phyloP scores from a whole-genome alignment of 2,329 filamentous ascomycete species.

The Paradendryphiella salina region DNA sequence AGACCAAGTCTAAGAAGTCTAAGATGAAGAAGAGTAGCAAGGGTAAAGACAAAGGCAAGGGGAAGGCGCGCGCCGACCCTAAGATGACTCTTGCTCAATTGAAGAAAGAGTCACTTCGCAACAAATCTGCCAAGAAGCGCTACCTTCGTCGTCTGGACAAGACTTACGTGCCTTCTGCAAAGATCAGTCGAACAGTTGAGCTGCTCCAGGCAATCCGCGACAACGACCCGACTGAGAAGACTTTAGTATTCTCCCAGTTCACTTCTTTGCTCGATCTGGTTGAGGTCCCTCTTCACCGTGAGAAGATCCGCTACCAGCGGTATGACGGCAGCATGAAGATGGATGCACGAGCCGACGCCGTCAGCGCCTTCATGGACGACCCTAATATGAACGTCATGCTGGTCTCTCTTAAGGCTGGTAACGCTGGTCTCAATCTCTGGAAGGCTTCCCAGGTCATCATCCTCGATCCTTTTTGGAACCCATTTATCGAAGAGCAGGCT shows the following conservation, averaged over 20 bases:
- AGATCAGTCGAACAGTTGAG: slow-evolving; percentile 70
- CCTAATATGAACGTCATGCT: slow-evolving; percentile 69
- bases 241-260: slow-evolving; percentile 81
- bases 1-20: slow-evolving; percentile 32
- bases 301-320: slow-evolving; percentile 63
- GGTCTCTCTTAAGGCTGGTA: slow-evolving; percentile 77
- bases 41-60: slow-evolving; percentile 47
- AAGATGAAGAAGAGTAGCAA: slow-evolving; percentile 6
- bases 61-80: slow-evolving; percentile 43
- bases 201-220: slow-evolving; percentile 59
- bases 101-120: slow-evolving; percentile 68
- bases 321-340: slow-evolving; percentile 78
- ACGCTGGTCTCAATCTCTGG: slow-evolving; percentile 83
- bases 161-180: slow-evolving; percentile 73
- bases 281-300: slow-evolving; percentile 69
- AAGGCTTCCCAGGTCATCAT: slow-evolving; percentile 84
- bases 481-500: slow-evolving; percentile 88
- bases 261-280: slow-evolving; percentile 77
- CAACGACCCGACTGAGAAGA: slow-evolving; percentile 67
- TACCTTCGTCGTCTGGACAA: slow-evolving; percentile 72
- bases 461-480: slow-evolving; percentile 93
- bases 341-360: slow-evolving; percentile 66
- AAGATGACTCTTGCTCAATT: slow-evolving; percentile 63
- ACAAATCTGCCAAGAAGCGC: slow-evolving; percentile 64
- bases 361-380: slow-evolving; percentile 68